Evolutionary conservation across 768 basidiomycete genomes (phyloP), one percentile per base, ranked within the genome.

Genomic region (Pleurotus eryngii): DNA sequence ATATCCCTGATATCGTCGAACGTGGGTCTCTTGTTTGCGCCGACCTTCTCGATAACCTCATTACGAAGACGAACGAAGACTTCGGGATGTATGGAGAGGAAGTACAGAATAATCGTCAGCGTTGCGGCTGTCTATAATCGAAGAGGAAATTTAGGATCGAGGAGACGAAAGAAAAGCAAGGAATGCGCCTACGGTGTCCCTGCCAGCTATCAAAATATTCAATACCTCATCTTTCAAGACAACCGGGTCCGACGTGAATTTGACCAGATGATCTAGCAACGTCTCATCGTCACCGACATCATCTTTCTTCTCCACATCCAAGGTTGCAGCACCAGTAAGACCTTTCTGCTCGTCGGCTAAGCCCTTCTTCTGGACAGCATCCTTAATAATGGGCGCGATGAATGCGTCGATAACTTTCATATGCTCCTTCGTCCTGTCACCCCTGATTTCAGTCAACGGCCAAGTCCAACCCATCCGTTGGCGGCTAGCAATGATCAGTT

Each of bases 1-100:
- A 87, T 83, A 3, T 82, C 81, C 26, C 73, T 73, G 61, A 87
- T 78, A 59, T 84, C 80, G 45, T 83, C 80, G 50, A 77, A 79
- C 3, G 77, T 76, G 3, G 84, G 86, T 8, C 76, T 71, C 1
- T 73, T 72, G 0, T 70, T 72, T 1, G 70, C 64, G 0, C 86
- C 85, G 5, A 87, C 75, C 40, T 77, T 77, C 22, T 67, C 65
- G 4, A 83, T 65, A 46, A 89, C 76, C 68, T 89, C 86, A 51
- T 81, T 71, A 1, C 82, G 77, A 20, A 87, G 73, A 3, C 80
- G 77, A 1, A 60, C 30, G 12, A 76, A 66, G 45, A 85, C 73
- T 1, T 72, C 62, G 0, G 81, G 81, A 61, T 87, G 72, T 60
- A 75, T 76, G 17, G 86, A 73, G 9, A 87, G 76, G 66, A 74